Evolutionary conservation across 768 basidiomycete species (phyloP).

Genomic region (Phlegmacium glaucopus): DNA sequence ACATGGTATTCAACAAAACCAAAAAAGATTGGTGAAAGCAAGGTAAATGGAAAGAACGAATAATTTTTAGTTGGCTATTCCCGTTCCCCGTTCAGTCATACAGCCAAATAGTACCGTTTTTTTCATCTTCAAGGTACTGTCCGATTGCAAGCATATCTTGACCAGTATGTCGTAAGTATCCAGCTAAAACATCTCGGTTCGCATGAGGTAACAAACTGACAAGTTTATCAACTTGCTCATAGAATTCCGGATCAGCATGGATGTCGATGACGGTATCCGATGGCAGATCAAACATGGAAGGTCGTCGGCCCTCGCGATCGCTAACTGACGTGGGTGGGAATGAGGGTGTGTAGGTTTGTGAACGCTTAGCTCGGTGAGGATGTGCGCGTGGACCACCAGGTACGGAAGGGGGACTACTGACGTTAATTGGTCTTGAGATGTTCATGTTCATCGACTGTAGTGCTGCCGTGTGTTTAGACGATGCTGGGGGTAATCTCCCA

Average conservation of each 20-base stretch:
- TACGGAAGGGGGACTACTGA: constrained; percentile 45
- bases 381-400: constrained; percentile 76
- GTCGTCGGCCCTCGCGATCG: constrained; percentile 32
- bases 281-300: constrained; percentile 34
- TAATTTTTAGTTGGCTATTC: constrained; percentile 15
- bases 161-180: constrained; percentile 71
- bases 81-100: constrained; percentile 3
- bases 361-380: constrained; percentile 57
- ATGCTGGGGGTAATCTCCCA: not conserved
- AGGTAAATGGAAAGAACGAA: not conserved
- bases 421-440: constrained; percentile 29
- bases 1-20: constrained; percentile 6
- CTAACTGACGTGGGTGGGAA: constrained; percentile 25
- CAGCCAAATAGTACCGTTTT: constrained; percentile 58
- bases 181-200: constrained; percentile 60
- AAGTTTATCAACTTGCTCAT: constrained; percentile 68
- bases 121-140: constrained; percentile 82
- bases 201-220: constrained; percentile 70
- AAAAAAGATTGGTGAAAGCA: constrained; percentile 11
- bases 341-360: constrained; percentile 59
- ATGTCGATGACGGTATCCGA: constrained; percentile 32
- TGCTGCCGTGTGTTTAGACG: constrained; percentile 9
- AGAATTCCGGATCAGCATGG: constrained; percentile 51
- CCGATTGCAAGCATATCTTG: constrained; percentile 85
- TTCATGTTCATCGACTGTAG: too few species aligned